Evolutionary conservation across 352 stramenopile species (phyloP).

Genomic region (Phytopythium oedochilum): DNA sequence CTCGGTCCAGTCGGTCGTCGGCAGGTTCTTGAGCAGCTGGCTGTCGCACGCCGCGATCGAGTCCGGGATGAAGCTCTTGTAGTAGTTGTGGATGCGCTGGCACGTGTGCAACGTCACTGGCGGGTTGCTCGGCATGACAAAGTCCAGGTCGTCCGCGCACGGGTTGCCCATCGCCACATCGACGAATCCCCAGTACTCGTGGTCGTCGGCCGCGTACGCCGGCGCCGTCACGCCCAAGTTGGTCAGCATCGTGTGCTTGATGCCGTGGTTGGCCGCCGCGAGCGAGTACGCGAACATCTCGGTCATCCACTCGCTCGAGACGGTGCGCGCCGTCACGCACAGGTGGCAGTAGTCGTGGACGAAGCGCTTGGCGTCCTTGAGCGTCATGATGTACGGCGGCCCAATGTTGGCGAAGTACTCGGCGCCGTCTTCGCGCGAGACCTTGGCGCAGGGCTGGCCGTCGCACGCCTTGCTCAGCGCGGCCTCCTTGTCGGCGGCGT

Average conservation of each 20-base stretch:
- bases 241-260: constrained; percentile 47
- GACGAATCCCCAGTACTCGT: constrained; percentile 44
- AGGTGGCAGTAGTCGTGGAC: constrained; percentile 50
- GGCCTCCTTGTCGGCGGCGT: too few species aligned
- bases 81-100: too few species aligned
- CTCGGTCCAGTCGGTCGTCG: constrained; percentile 26
- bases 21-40: constrained; percentile 29
- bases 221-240: constrained; percentile 37
- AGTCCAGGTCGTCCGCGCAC: constrained; percentile 35
- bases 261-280: constrained; percentile 39
- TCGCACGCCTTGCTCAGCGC: constrained; percentile 17
- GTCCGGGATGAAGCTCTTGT: too few species aligned
- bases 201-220: constrained; percentile 12
- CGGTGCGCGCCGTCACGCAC: constrained; percentile 25
- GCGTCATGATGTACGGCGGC: constrained; percentile 53
- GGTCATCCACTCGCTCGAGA: constrained; percentile 36
- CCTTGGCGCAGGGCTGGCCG: constrained; percentile 25
- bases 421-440: constrained; percentile 28
- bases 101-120: too few species aligned
- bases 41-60: constrained; percentile 33
- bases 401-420: constrained; percentile 41
- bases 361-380: constrained; percentile 27
- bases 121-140: too few species aligned
- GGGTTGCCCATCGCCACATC: constrained; percentile 29
- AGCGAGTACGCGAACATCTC: constrained; percentile 53